Percentiles rank a stretch among this genome's conserved stretches.
phyloP scores from a whole-genome alignment of 139 green algal species.

The Ettlia oleoabundans region DNA sequence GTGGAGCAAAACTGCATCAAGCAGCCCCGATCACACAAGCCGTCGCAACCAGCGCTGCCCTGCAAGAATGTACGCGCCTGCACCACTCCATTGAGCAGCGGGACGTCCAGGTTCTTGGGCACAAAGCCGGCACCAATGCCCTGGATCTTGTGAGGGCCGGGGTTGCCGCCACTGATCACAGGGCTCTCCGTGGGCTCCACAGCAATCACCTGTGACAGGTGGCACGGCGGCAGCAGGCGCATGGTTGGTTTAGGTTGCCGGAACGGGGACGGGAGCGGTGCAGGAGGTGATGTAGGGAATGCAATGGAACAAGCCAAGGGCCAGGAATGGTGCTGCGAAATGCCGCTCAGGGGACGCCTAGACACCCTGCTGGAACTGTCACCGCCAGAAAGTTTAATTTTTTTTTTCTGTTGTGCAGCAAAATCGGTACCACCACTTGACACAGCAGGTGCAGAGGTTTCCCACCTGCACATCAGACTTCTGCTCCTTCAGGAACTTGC shows the following conservation, averaged over 20 bases:
- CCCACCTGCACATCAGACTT: slow-evolving; percentile 65
- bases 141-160: slow-evolving; percentile 96
- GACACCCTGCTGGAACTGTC: no score
- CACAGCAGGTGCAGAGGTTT: no score
- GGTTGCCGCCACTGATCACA: slow-evolving; percentile 65
- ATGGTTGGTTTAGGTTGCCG: no score
- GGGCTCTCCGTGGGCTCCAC: slow-evolving; percentile 86
- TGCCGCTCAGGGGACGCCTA: no score
- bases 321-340: no score
- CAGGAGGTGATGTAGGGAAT: no score
- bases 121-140: slow-evolving; percentile 82
- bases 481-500: slow-evolving; percentile 80
- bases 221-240: neutral
- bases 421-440: no score
- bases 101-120: slow-evolving; percentile 86
- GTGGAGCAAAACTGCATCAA: no score
- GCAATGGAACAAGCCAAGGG: no score
- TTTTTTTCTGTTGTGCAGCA: no score
- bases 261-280: no score
- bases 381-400: no score
- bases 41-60: neutral
- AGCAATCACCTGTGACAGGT: slow-evolving; percentile 59
- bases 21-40: neutral
- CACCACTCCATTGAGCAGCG: slow-evolving; percentile 86
- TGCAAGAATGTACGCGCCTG: slow-evolving; percentile 56